phyloP scores from a whole-genome alignment of 1,284 basidiomycete genomes.

The Mycena sp. region DNA sequence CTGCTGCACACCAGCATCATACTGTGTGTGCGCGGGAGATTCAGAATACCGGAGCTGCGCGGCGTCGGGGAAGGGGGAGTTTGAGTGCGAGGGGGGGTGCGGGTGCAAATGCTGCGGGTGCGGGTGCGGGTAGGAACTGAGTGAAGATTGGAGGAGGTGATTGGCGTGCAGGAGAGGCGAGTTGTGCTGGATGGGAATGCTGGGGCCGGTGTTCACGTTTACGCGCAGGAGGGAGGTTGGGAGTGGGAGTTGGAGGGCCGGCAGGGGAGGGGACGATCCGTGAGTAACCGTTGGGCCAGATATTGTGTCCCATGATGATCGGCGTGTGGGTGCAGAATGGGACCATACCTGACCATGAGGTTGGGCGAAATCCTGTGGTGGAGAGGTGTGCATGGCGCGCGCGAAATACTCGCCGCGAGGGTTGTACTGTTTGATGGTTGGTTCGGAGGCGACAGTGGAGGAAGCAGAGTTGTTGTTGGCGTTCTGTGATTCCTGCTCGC shows the following conservation, averaged over 20 bases:
- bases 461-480: neutral
- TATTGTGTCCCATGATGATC: neutral
- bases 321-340: too few species aligned
- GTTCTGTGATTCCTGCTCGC: neutral
- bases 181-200: slow-evolving; percentile 19
- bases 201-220: slow-evolving; percentile 25
- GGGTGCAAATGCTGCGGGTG: neutral
- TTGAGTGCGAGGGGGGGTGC: neutral
- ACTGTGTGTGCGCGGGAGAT: neutral
- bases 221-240: slow-evolving; percentile 18
- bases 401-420: slow-evolving; percentile 18
- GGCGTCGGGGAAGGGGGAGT: neutral
- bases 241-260: slow-evolving; percentile 10
- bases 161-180: neutral
- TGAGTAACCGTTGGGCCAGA: too few species aligned
- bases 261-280: neutral
- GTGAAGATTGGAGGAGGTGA: neutral
- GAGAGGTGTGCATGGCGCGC: neutral
- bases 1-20: neutral
- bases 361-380: too few species aligned
- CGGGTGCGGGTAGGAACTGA: neutral
- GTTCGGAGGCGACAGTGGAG: neutral
- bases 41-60: neutral
- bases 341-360: too few species aligned
- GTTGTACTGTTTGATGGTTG: slow-evolving; percentile 1